Percentiles rank a stretch among this genome's conserved stretches.
Conservation (phyloP, 768 basidiomycete species). For the Gloeophyllum trabeum region DNA sequence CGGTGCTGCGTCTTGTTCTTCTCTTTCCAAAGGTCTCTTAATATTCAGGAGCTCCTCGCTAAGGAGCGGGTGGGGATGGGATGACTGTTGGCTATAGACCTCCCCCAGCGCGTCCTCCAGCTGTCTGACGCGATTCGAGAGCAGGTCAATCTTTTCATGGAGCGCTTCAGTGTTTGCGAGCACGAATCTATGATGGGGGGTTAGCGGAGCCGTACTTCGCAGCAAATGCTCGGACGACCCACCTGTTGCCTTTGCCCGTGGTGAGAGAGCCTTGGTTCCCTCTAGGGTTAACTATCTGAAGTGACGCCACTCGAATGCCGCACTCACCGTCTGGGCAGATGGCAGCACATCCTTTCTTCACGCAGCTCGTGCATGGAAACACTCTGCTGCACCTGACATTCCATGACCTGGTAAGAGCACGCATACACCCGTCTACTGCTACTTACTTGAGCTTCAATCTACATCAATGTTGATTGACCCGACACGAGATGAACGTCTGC, state of each 20-base stretch:
- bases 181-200: constrained; percentile 36
- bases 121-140: constrained; percentile 50
- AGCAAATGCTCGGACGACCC: constrained; percentile 3
- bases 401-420: too few species aligned
- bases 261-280: constrained; percentile 44
- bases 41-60: constrained; percentile 50
- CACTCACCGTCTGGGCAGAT: constrained; percentile 55
- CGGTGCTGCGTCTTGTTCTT: constrained; percentile 26
- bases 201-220: constrained; percentile 4
- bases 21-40: constrained; percentile 57
- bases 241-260: constrained; percentile 68
- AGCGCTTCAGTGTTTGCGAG: constrained; percentile 60
- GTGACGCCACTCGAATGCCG: constrained; percentile 6
- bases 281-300: constrained; percentile 7
- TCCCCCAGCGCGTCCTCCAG: constrained; percentile 58
- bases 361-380: constrained; percentile 43
- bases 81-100: constrained; percentile 35
- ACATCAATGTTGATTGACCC: constrained; percentile 7
- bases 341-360: constrained; percentile 30
- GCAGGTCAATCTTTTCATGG: constrained; percentile 53
- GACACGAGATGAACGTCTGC: constrained; percentile 9
- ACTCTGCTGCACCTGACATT: constrained; percentile 43
- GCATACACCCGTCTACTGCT: too few species aligned
- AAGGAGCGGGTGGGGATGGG: constrained; percentile 45
- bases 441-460: constrained; percentile 61